Conservation (phyloP, 352 stramenopile genomes). For the Pythium aquatile region DNA sequence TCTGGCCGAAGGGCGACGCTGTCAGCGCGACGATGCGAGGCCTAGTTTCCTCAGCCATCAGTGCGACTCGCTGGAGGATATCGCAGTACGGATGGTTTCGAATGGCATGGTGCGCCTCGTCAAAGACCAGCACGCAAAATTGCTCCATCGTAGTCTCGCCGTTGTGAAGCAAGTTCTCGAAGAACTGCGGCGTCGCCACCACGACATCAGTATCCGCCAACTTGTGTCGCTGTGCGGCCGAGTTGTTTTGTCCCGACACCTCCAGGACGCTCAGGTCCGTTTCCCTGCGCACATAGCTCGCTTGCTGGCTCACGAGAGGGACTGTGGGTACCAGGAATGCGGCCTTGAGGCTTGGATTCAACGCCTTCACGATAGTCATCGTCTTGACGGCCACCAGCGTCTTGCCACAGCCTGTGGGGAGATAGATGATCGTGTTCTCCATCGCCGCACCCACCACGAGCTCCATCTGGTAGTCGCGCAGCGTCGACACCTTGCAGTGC, state of each 20-base stretch:
- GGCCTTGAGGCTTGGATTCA: conserved; percentile 55
- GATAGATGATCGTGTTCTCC: conserved; percentile 79
- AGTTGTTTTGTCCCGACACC: conserved; percentile 53
- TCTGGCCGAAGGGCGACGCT: conserved; percentile 70
- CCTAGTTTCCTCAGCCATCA: conserved; percentile 23
- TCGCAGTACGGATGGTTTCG: conserved; percentile 60
- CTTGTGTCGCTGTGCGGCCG: conserved; percentile 18
- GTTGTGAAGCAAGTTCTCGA: conserved; percentile 56
- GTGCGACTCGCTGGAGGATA: conserved; percentile 43
- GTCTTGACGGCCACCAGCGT: conserved; percentile 76
- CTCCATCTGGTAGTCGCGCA: conserved; percentile 72
- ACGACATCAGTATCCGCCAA: conserved; percentile 32
- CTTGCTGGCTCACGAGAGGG: conserved; percentile 75
- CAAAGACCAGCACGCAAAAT: conserved; percentile 76
- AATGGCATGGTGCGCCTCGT: conserved; percentile 77
- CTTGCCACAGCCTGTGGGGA: conserved; percentile 76
- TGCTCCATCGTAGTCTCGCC: conserved; percentile 39
- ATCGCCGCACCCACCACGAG: conserved; percentile 61
- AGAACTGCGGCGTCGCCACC: conserved; percentile 69
- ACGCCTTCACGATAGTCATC: conserved; percentile 54
- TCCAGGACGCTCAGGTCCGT: conserved; percentile 51
- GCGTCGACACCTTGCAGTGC: conserved; percentile 39
- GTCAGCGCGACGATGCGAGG: conserved; percentile 67
- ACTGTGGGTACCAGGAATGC: conserved; percentile 76
- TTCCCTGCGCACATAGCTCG: conserved; percentile 64